A percentile compares a stretch with the other conserved stretches of the same genome.
These are phyloP conservation scores for Scutellaria baicalensis DNA, from an alignment of 257 asterid species.

Conservation along the genomic window DNA sequence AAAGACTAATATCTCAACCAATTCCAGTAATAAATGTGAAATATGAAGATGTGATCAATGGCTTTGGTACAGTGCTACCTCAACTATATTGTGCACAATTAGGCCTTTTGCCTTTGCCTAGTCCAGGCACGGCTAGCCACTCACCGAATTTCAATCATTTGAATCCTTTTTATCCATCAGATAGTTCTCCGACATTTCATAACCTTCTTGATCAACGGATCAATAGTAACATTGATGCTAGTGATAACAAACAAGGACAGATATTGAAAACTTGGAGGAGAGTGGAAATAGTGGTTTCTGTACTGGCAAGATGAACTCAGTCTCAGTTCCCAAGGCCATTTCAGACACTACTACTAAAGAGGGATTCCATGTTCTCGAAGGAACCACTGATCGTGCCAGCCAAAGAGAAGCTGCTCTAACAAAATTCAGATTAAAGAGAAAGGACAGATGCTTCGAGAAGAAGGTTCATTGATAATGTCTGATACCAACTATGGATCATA, in stretches of 20 bases:
- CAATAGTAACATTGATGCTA: slow-evolving; percentile 31
- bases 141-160: slow-evolving; percentile 28
- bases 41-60: slow-evolving; percentile 30
- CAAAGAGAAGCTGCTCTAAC: slow-evolving; percentile 80
- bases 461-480: slow-evolving; percentile 45
- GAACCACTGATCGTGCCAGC: slow-evolving; percentile 32
- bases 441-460: slow-evolving; percentile 86
- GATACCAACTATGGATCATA: slow-evolving; percentile 8
- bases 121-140: slow-evolving; percentile 36
- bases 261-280: slow-evolving; percentile 29
- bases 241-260: slow-evolving; percentile 32
- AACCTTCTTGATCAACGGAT: slow-evolving; percentile 30
- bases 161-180: slow-evolving; percentile 24
- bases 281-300: slow-evolving; percentile 48
- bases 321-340: slow-evolving; percentile 15
- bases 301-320: slow-evolving; percentile 27
- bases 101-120: slow-evolving; percentile 27
- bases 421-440: slow-evolving; percentile 78
- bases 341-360: slow-evolving; percentile 49
- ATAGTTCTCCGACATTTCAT: slow-evolving; percentile 31
- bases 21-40: slow-evolving; percentile 49
- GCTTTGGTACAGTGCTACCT: slow-evolving; percentile 34
- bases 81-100: slow-evolving; percentile 25
- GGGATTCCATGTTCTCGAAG: slow-evolving; percentile 30
- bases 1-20: slow-evolving; percentile 38